These are phyloP conservation scores for Phytophthora crassamura DNA, from an alignment of 352 stramenopile genomes.

Conservation along the genomic window DNA sequence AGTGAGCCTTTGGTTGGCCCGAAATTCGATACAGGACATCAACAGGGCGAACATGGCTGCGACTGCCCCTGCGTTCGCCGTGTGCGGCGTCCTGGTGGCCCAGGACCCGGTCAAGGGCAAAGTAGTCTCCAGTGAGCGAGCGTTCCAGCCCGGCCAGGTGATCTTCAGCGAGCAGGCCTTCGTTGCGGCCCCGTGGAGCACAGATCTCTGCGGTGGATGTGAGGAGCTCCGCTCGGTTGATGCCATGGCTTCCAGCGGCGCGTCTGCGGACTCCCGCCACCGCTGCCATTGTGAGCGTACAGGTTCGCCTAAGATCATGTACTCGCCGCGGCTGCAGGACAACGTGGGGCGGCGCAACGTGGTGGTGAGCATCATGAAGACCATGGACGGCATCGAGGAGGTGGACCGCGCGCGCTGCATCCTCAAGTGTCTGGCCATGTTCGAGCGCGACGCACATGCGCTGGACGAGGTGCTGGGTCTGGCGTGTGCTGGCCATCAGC, in stretches of 20 bases:
- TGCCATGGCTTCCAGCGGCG: conserved; percentile 18
- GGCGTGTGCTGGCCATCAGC: conserved; percentile 53
- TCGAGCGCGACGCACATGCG: conserved; percentile 50
- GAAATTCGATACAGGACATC: not conserved
- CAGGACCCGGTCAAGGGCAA: conserved; percentile 63
- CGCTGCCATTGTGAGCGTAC: conserved; percentile 50
- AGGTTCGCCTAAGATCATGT: conserved; percentile 41
- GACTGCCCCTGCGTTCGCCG: conserved; percentile 52
- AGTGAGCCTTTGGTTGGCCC: conserved; percentile 24
- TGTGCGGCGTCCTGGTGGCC: conserved; percentile 61
- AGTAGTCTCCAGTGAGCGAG: conserved; percentile 61
- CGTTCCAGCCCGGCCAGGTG: conserved; percentile 64
- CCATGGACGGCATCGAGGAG: conserved; percentile 68
- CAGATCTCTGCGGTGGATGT: conserved; percentile 61
- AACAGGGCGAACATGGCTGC: conserved; percentile 37
- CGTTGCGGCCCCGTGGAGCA: conserved; percentile 74
- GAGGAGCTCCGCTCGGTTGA: conserved; percentile 50
- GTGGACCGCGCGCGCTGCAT: conserved; percentile 77
- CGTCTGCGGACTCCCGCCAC: conserved; percentile 23
- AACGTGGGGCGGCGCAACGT: conserved; percentile 54
- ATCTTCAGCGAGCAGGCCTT: conserved; percentile 84
- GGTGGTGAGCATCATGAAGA: conserved; percentile 61
- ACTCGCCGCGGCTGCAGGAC: conserved; percentile 49
- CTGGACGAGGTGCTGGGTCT: conserved; percentile 58
- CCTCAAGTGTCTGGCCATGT: conserved; percentile 71